A percentile compares a stretch with the other conserved stretches of the same genome.
Evolutionary conservation across 257 asterid species (phyloP).

Genomic region (Solanum chmielewskii): DNA sequence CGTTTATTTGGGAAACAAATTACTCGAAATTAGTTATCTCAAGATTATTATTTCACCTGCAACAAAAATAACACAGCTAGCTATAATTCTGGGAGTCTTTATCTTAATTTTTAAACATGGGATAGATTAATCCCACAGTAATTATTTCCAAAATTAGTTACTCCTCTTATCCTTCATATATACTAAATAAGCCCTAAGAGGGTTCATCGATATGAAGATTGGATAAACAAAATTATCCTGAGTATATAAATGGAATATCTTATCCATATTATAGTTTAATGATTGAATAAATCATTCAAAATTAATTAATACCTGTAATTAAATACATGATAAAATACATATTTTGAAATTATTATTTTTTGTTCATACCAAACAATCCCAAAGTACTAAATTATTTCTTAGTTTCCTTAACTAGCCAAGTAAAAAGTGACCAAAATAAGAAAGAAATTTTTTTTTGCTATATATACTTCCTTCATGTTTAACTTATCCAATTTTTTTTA

Average conservation of each 20-base stretch:
- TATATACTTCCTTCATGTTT: neutral
- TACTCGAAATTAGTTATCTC: neutral
- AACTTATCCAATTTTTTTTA: fast-evolving
- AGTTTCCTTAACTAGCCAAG: no score
- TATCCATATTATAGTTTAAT: neutral
- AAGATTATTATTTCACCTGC: no score
- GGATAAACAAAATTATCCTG: neutral
- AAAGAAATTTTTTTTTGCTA: no score
- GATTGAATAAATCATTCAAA: no score
- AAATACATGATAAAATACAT: no score
- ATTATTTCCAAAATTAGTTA: neutral
- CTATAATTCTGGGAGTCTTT: neutral
- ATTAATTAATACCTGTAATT: no score
- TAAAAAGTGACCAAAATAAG: no score
- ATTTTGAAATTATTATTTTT: no score
- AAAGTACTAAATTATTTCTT: no score
- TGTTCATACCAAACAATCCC: neutral
- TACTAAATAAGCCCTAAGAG: neutral
- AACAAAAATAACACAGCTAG: no score
- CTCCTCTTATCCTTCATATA: neutral
- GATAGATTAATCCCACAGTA: neutral
- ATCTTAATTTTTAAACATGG: no score
- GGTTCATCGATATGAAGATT: no score
- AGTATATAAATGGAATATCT: neutral
- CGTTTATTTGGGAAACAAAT: neutral